Conservation (phyloP, 129 eudicot species). For the Flaveria ramosissima region DNA sequence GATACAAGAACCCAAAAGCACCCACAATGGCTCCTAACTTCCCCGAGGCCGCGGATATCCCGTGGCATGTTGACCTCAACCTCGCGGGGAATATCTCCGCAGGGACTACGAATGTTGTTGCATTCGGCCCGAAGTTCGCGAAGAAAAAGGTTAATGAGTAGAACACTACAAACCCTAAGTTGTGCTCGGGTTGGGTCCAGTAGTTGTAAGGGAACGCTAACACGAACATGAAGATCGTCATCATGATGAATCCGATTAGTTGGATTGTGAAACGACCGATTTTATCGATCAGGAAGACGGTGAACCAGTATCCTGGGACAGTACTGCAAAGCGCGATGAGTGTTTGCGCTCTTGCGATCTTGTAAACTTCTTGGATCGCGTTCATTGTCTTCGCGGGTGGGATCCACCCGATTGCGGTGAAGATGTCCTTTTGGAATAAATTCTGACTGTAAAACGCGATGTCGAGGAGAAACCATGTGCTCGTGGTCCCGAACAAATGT, state of each 20-base stretch:
- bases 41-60: constrained; percentile 62
- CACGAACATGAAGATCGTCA: constrained; percentile 59
- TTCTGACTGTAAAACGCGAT: constrained; percentile 63
- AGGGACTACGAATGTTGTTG: constrained; percentile 59
- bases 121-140: constrained; percentile 65
- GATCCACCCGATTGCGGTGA: constrained; percentile 58
- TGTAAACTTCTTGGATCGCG: constrained; percentile 49
- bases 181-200: constrained; percentile 48
- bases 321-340: constrained; percentile 57
- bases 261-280: constrained; percentile 58
- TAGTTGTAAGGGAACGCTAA: constrained; percentile 51
- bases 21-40: constrained; percentile 62
- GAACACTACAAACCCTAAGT: constrained; percentile 45
- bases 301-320: constrained; percentile 65
- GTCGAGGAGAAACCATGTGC: constrained; percentile 58
- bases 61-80: constrained; percentile 60
- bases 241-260: constrained; percentile 45
- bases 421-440: constrained; percentile 57
- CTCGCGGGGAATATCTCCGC: constrained; percentile 68
- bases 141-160: constrained; percentile 61
- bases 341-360: constrained; percentile 56
- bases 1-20: constrained; percentile 60
- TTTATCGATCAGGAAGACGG: constrained; percentile 48
- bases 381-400: constrained; percentile 59
- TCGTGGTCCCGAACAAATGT: constrained; percentile 55